Evolutionary conservation across 257 asterid genomes (phyloP).

Genomic region (Solanum piurae): DNA sequence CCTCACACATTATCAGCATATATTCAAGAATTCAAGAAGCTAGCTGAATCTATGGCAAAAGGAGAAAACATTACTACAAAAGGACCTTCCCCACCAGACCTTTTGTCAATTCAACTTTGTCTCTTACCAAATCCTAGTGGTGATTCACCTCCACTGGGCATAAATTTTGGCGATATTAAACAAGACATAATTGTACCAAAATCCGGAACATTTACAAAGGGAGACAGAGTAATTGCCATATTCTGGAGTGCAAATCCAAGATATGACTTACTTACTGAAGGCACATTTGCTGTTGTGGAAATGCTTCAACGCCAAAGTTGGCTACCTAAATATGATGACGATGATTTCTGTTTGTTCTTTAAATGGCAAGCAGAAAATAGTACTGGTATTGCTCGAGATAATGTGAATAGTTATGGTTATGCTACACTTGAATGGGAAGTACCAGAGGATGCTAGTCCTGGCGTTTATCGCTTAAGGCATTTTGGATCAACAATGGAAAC

Average conservation of each 20-base stretch:
- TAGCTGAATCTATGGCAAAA: constrained; percentile 35
- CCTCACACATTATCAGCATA: constrained; percentile 60
- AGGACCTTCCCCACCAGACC: constrained; percentile 50
- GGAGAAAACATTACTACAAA: constrained; percentile 12
- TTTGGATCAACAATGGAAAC: constrained; percentile 34
- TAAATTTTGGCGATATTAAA: constrained; percentile 42
- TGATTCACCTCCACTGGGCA: constrained; percentile 42
- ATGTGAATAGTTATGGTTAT: constrained; percentile 12
- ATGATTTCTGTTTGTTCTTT: constrained; percentile 40
- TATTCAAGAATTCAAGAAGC: constrained; percentile 55
- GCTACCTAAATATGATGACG: constrained; percentile 39
- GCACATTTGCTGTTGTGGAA: constrained; percentile 44
- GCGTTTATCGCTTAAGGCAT: constrained; percentile 35
- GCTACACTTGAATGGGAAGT: constrained; percentile 56
- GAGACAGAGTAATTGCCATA: constrained; percentile 29
- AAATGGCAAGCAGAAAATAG: constrained; percentile 27
- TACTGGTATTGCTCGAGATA: neutral
- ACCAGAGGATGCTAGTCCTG: constrained; percentile 19
- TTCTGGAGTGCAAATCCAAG: constrained; percentile 57
- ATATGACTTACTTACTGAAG: constrained; percentile 40
- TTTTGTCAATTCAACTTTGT: constrained; percentile 33
- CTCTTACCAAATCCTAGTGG: constrained; percentile 29
- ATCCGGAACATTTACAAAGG: constrained; percentile 7
- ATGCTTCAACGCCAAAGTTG: constrained; percentile 23
- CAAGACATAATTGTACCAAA: constrained; percentile 11